Evolutionary conservation across 495 filamentous ascomycete species (phyloP), one percentile per base, ranked within the genome.

Genomic region (Neurospora sp.): DNA sequence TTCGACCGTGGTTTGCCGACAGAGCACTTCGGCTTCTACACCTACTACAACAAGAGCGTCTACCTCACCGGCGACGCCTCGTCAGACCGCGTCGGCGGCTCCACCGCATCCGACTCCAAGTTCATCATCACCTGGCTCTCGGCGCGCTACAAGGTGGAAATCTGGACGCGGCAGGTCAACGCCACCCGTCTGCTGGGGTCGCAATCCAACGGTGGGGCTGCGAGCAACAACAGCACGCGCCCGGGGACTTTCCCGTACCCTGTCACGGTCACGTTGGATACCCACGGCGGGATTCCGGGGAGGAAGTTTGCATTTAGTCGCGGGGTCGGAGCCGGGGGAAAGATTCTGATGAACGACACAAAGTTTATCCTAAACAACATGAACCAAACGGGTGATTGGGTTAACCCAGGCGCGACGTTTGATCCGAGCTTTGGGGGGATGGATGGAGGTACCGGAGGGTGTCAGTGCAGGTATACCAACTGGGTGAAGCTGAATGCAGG

Each of bases 1-100:
- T 98, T 92, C 83, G 91, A 98, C 81, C 91, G 93, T 31, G 94
- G 90, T 24, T 81, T 90, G 40, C 83, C 87, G 3, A 90, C 89
- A 0, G 96, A 99, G 79, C 93, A 97, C 82, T 98, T 96, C 81
- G 93, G 93, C 11, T 97, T 98, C 82, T 97, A 97, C 81, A 92
- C 88, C 0, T 97, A 97, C 85, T 98, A 91, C 81, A 90, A 94
- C 81, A 93, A 93, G 75, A 92, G 92, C 6, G 93, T 96, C 71
- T 96, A 94, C 84, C 84, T 94, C 70, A 86, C 88, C 73, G 81
- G 74, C 37, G 80, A 81, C 15, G 78, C 82, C 34, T 78, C 87
- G 0, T 84, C 83, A 17, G 93, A 96, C 77, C 72, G 79, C 8
- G 85, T 90, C 72, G 93, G 93, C 28, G 94, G 94, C 1, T 84